A percentile compares a stretch with the other conserved stretches of the same genome.
Conservation (phyloP, 2,329 filamentous ascomycete species). For the Cladosporium velox region DNA sequence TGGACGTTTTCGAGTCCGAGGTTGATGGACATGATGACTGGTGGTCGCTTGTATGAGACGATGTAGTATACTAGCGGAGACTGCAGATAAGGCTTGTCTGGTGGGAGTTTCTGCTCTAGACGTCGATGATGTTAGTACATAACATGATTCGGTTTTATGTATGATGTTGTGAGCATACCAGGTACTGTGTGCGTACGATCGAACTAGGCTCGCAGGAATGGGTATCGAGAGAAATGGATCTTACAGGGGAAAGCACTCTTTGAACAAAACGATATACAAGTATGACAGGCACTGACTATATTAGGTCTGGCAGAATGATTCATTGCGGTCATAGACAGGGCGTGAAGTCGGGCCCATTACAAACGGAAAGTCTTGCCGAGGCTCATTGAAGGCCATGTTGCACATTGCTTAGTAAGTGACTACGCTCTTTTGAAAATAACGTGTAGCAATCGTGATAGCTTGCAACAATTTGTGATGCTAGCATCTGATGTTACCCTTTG, state of each 20-base stretch:
- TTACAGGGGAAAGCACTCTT: neutral
- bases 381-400: neutral
- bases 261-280: neutral
- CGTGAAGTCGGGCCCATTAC: constrained; percentile 6
- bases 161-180: neutral
- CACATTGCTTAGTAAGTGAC: neutral
- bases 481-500: neutral
- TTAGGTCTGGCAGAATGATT: neutral
- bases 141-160: neutral
- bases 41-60: neutral
- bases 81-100: neutral
- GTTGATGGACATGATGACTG: constrained; percentile 32
- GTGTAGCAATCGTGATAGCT: neutral
- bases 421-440: neutral
- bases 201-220: neutral
- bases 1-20: constrained; percentile 36
- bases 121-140: neutral
- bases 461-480: neutral
- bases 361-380: constrained; percentile 17
- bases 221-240: no score
- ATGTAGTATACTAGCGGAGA: neutral
- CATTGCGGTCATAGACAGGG: neutral
- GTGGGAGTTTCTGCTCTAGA: neutral
- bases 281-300: neutral
- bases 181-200: neutral